Percentiles rank a stretch among this genome's conserved stretches.
phyloP scores from a whole-genome alignment of 2,329 filamentous ascomycete species.

The Alternaria infectoria region DNA sequence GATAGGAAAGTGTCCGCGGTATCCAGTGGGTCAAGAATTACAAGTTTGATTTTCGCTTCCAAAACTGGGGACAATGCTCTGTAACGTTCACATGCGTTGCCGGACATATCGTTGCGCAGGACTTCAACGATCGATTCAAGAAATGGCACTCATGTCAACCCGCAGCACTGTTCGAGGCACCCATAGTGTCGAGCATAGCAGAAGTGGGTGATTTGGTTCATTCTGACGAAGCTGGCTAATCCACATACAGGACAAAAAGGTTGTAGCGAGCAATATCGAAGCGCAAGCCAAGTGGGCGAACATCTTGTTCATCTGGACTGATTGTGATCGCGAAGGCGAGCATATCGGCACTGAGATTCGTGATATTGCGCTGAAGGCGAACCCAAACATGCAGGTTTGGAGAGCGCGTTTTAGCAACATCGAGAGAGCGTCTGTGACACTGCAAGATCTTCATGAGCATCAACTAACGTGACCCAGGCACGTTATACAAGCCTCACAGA shows the following conservation, averaged over 20 bases:
- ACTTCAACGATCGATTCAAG: conserved; percentile 76
- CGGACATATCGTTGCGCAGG: conserved; percentile 82
- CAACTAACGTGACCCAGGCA: conserved; percentile 62
- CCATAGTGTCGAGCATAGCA: conserved; percentile 71
- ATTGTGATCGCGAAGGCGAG: conserved; percentile 97
- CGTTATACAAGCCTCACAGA: conserved; percentile 80
- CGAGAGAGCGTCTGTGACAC: conserved; percentile 74
- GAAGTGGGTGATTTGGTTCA: conserved; percentile 56
- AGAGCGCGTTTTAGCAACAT: conserved; percentile 95
- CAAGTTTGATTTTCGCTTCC: conserved; percentile 87
- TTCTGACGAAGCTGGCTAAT: conserved; percentile 16
- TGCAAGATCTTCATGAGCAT: too few relatives aligned
- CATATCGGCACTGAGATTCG: conserved; percentile 94
- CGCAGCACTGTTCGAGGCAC: conserved; percentile 79
- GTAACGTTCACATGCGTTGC: conserved; percentile 95
- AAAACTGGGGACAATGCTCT: conserved; percentile 78
- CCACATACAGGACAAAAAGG: conserved; percentile 70
- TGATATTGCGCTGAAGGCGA: conserved; percentile 76
- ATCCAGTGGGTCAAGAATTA: conserved; percentile 92
- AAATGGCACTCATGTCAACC: conserved; percentile 85
- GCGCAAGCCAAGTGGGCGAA: conserved; percentile 74
- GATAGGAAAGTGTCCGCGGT: conserved; percentile 69
- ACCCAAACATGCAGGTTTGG: conserved; percentile 76
- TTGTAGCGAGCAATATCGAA: conserved; percentile 84
- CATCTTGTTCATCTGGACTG: conserved; percentile 94